Evolutionary conservation across 1,284 basidiomycete genomes (phyloP).

Genomic region (Sphagnurus paluster): DNA sequence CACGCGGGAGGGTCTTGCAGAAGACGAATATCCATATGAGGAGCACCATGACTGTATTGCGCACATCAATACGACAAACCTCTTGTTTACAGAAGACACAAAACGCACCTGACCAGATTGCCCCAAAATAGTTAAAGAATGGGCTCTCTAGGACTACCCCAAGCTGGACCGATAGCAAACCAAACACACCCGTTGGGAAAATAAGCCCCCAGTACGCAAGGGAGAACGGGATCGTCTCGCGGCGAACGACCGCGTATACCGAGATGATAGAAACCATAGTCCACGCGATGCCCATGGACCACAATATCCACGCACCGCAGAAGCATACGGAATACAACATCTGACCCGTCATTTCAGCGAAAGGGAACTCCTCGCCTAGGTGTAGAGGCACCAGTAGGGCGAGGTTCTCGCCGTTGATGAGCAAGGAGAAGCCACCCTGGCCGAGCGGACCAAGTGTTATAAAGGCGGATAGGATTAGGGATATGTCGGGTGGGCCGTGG

Average conservation of each 20-base stretch:
- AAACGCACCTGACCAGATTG: slow-evolving; percentile 27
- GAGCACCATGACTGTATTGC: slow-evolving; percentile 19
- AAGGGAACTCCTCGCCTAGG: slow-evolving; percentile 13
- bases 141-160: slow-evolving; percentile 24
- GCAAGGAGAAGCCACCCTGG: slow-evolving; percentile 24
- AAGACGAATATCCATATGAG: slow-evolving; percentile 24
- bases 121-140: slow-evolving; percentile 30
- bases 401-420: slow-evolving; percentile 21
- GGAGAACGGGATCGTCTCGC: slow-evolving; percentile 19
- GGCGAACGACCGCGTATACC: slow-evolving; percentile 19
- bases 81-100: background rate
- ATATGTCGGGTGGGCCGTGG: slow-evolving; percentile 21
- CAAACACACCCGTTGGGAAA: slow-evolving; percentile 24
- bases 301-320: slow-evolving; percentile 23
- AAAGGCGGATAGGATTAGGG: slow-evolving; percentile 22
- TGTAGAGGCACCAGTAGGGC: slow-evolving; percentile 18
- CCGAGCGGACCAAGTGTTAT: slow-evolving; percentile 22
- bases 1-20: slow-evolving; percentile 21
- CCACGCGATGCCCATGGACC: slow-evolving; percentile 28
- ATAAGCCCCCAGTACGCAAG: slow-evolving; percentile 35
- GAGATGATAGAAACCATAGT: slow-evolving; percentile 17
- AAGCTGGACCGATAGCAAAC: slow-evolving; percentile 23
- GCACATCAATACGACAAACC: background rate
- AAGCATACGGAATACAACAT: slow-evolving; percentile 22
- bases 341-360: slow-evolving; percentile 15